A percentile compares a stretch with the other conserved stretches of the same genome.
These are phyloP conservation scores for Dipteronia sinensis DNA, from an alignment of 345 rosid genomes.

Conservation along the genomic window DNA sequence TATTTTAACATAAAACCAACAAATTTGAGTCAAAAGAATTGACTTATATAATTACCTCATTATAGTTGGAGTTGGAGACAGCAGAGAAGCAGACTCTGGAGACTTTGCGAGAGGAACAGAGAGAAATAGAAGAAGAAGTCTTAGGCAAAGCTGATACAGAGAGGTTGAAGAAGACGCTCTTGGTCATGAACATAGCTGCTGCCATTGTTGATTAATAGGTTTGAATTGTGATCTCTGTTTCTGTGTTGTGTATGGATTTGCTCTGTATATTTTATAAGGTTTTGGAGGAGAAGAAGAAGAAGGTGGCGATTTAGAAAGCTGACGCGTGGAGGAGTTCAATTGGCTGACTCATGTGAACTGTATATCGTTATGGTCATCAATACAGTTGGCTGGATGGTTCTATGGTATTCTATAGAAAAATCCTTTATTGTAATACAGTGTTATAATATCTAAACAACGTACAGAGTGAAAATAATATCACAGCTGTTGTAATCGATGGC, in stretches of 20 bases:
- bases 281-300: not conserved
- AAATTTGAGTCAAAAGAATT: not conserved
- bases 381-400: no score
- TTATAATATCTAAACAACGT: no score
- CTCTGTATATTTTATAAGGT: not conserved
- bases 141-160: slow-evolving; percentile 15
- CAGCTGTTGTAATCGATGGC: no score
- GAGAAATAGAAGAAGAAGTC: slow-evolving; percentile 2
- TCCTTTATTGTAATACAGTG: no score
- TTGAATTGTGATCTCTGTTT: no score
- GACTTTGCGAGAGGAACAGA: slow-evolving; percentile 11
- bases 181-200: slow-evolving; percentile 14
- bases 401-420: no score
- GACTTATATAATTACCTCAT: not conserved
- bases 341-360: no score
- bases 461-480: no score
- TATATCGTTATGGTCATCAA: no score
- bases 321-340: slow-evolving; percentile 11
- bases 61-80: slow-evolving; percentile 4
- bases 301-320: slow-evolving; percentile 16
- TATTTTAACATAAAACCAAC: no score
- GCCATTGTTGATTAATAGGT: not conserved
- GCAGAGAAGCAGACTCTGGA: slow-evolving; percentile 22
- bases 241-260: not conserved
- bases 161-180: slow-evolving; percentile 8